phyloP scores from a whole-genome alignment of 139 green algal genomes.

The Tetraselmis striata region DNA sequence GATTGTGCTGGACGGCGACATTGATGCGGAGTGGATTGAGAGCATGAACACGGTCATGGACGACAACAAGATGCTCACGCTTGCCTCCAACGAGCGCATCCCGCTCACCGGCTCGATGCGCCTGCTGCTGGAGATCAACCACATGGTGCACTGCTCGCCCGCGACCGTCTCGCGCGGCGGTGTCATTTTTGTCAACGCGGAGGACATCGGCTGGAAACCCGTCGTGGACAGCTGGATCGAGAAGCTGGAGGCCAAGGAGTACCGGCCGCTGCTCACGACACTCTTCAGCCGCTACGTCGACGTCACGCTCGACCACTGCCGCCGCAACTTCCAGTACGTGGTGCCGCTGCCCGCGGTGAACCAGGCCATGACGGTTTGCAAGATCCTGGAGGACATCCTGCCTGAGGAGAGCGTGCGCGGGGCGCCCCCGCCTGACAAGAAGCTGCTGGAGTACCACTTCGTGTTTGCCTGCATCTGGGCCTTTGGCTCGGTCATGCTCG shows the following conservation, averaged over 20 bases:
- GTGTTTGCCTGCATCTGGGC: constrained; percentile 89
- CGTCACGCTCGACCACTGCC: constrained; percentile 70
- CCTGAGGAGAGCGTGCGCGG: constrained; percentile 40
- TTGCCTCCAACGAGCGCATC: constrained; percentile 90
- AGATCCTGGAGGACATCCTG: constrained; percentile 87
- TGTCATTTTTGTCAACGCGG: constrained; percentile 84
- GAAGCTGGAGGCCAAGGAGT: constrained; percentile 41
- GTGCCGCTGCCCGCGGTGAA: constrained; percentile 68
- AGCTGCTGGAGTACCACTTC: constrained; percentile 85
- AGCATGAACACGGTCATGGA: constrained; percentile 93
- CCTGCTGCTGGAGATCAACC: constrained; percentile 79
- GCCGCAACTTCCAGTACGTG: constrained; percentile 77
- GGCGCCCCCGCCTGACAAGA: constrained; percentile 63
- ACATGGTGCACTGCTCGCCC: constrained; percentile 83
- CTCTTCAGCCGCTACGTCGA: constrained; percentile 86
- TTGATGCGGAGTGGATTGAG: constrained; percentile 89
- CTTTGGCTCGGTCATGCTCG: constrained; percentile 76
- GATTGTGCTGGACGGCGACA: constrained; percentile 94
- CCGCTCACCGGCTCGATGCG: constrained; percentile 79
- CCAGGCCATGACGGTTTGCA: constrained; percentile 82
- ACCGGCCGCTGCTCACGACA: constrained; percentile 55
- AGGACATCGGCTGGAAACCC: constrained; percentile 83
- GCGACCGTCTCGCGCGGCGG: constrained; percentile 86
- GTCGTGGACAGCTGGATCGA: constrained; percentile 78
- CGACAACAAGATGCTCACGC: constrained; percentile 89